Evolutionary conservation across 2,329 filamentous ascomycete genomes (phyloP), one percentile per base, ranked within the genome.

Genomic region (Sarocladium oryzae): DNA sequence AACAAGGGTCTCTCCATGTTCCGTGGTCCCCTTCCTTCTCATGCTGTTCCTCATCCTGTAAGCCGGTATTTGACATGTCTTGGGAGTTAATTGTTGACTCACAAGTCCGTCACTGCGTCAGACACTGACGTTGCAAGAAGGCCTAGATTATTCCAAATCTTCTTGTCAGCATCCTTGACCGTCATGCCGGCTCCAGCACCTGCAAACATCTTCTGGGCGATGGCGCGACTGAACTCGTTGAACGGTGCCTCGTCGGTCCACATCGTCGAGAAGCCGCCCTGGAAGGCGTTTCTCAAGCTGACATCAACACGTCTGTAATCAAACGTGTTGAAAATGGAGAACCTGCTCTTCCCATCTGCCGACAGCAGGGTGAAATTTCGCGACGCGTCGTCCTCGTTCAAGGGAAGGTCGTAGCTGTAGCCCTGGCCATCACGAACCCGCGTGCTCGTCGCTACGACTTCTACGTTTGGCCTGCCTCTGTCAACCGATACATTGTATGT

Each of bases 401-500:
- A 35, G 13, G 46, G 32, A 24, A 16, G 30, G 10, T 26, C 50
- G 37, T 32, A 41, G 20, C 37, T 30, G 28, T 45, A 41, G 8
- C 38, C 50, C 24, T 43, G 23, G 11, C 36, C 50, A 18, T 51
- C 23, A n/a, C 23, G 40, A 8, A 23, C 20, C 18, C 52, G 35
- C 10, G 49, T 37, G 6, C 40, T 26, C 0, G 52, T 50, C n/a
- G 48, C 46, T 2, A 52, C 18, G 1, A 49, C 20, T 9, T 30
- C 24, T 6, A 10, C 36, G 32, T 16, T 38, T 16, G 11, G 32
- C 18, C 3, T 35, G 8, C 30, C 53, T n/a, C 16, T 36, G 30
- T 26, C 46, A 4, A 56, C 37, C 1, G 51, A 50, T 9, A 56
- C 48, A 15, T 53, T 52, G 23, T 55, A 57, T 6, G 49, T 52